phyloP scores from a whole-genome alignment of 139 green algal species.

The Tetraselmis chui region DNA sequence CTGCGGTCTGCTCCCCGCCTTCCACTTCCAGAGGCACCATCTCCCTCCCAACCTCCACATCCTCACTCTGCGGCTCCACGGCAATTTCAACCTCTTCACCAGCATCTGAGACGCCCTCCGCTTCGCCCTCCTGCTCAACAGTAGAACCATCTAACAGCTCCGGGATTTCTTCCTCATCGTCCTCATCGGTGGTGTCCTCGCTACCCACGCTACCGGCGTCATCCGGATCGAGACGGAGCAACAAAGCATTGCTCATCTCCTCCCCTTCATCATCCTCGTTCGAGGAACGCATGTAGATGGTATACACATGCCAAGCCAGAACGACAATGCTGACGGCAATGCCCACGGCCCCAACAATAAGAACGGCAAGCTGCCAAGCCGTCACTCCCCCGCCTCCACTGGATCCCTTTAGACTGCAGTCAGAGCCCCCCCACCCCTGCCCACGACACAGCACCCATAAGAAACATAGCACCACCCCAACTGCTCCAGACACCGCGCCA shows the following conservation, averaged over 20 bases:
- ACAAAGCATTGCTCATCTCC: neutral
- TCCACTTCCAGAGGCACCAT: neutral
- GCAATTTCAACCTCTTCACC: neutral
- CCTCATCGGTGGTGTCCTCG: neutral
- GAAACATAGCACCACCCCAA: too few relatives aligned
- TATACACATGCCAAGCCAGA: neutral
- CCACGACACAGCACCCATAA: neutral
- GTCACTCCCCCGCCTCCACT: neutral
- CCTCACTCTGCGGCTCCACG: too few relatives aligned
- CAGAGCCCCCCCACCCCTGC: conserved; percentile 40
- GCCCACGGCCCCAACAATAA: conserved; percentile 36
- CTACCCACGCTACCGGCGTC: neutral
- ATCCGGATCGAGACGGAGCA: neutral
- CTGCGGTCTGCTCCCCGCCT: neutral
- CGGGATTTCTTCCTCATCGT: neutral
- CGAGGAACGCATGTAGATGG: neutral
- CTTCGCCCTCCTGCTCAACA: conserved; percentile 21
- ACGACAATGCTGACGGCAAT: conserved; percentile 2
- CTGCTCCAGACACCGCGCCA: too few relatives aligned
- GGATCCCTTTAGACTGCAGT: conserved; percentile 26
- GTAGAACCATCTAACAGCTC: conserved; percentile 13
- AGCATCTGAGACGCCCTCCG: neutral
- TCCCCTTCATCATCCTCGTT: conserved; percentile 22
- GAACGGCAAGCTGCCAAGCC: neutral
- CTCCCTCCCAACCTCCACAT: neutral